These are phyloP conservation scores for Epichloe baconii DNA, from an alignment of 2,329 filamentous ascomycete genomes.

Conservation along the genomic window DNA sequence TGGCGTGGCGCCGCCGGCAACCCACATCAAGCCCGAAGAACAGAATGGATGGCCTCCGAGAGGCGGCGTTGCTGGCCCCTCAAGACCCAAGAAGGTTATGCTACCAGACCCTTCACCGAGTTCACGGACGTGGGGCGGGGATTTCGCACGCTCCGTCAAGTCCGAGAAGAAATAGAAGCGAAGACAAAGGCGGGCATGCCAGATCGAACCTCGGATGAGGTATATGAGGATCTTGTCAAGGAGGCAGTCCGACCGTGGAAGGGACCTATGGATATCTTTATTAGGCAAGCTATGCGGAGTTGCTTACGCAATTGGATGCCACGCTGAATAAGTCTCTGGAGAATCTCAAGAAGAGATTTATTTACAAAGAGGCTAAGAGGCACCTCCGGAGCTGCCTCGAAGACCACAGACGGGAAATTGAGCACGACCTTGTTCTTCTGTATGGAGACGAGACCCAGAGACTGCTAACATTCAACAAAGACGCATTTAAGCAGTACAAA, in stretches of 20 bases:
- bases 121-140: slow-evolving; percentile 27
- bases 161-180: slow-evolving; percentile 40
- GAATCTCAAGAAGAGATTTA: slow-evolving; percentile 30
- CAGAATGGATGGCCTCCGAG: slow-evolving; percentile 10
- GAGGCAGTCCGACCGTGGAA: slow-evolving; percentile 47
- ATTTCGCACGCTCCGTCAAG: slow-evolving; percentile 34
- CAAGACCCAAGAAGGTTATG: slow-evolving; percentile 5
- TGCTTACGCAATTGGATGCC: slow-evolving; percentile 31
- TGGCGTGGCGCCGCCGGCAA: slow-evolving; percentile 3
- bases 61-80: neutral
- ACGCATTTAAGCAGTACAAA: slow-evolving; percentile 32
- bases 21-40: slow-evolving; percentile 26
- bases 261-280: slow-evolving; percentile 34
- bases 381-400: slow-evolving; percentile 32
- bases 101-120: slow-evolving; percentile 24
- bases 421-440: slow-evolving; percentile 26
- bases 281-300: slow-evolving; percentile 33
- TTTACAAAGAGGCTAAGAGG: slow-evolving; percentile 34
- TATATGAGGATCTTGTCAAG: slow-evolving; percentile 44
- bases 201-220: slow-evolving; percentile 43
- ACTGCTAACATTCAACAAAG: slow-evolving; percentile 44
- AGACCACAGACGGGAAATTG: slow-evolving; percentile 22
- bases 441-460: slow-evolving; percentile 40
- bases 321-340: slow-evolving; percentile 36
- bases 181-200: slow-evolving; percentile 46